These are phyloP conservation scores for Saraca asoca DNA, from an alignment of 331 rosid genomes.

Conservation along the genomic window DNA sequence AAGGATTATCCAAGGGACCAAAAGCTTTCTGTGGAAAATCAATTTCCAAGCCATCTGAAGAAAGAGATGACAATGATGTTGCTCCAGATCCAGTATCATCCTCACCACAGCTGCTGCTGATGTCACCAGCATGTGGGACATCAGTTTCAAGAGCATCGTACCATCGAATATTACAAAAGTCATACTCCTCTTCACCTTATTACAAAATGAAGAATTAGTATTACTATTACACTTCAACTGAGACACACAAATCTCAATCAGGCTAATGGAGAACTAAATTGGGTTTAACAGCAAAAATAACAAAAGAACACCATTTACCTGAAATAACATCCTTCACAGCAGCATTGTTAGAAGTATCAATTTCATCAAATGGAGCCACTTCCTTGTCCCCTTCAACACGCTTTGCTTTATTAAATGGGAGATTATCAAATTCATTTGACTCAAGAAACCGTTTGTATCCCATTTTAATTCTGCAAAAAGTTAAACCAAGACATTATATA, in stretches of 20 bases:
- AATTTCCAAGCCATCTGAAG: conserved; percentile 39
- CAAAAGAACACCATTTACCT: conserved; percentile 38
- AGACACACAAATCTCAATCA: conserved; percentile 2
- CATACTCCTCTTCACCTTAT: conserved; percentile 45
- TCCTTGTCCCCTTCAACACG: conserved; percentile 37
- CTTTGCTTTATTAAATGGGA: conserved; percentile 47
- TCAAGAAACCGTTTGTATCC: conserved; percentile 58
- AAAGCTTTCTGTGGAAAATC: conserved; percentile 41
- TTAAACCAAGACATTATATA: not conserved
- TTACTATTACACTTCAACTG: conserved; percentile 2
- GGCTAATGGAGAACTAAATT: not conserved
- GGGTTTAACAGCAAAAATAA: not conserved
- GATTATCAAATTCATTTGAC: conserved; percentile 45
- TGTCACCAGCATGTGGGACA: conserved; percentile 25
- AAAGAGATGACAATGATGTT: conserved; percentile 34
- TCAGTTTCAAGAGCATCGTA: conserved; percentile 39
- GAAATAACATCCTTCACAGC: conserved; percentile 28
- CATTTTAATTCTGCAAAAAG: conserved; percentile 44
- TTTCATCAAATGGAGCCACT: conserved; percentile 28
- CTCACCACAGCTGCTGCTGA: conserved; percentile 42
- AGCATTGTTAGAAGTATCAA: conserved; percentile 30
- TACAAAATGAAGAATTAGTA: conserved; percentile 12
- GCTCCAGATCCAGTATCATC: conserved; percentile 45
- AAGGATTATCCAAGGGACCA: conserved; percentile 38
- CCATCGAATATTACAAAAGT: conserved; percentile 47